These are phyloP conservation scores for Lagenidium giganteum DNA, from an alignment of 352 stramenopile genomes.

Conservation along the genomic window DNA sequence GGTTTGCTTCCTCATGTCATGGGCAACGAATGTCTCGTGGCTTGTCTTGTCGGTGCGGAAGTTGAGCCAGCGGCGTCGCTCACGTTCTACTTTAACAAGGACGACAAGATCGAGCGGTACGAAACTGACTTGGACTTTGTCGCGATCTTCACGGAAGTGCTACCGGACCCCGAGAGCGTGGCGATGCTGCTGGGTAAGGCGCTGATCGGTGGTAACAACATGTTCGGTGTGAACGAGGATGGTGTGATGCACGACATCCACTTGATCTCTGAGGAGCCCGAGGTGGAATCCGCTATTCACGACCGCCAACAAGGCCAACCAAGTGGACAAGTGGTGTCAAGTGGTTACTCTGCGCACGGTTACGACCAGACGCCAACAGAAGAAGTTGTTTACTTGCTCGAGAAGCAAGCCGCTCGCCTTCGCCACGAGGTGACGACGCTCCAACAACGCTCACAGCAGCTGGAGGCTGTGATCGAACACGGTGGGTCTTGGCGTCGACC, in stretches of 20 bases:
- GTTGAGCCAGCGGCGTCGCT: slow-evolving; percentile 17
- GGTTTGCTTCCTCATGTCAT: slow-evolving; percentile 40
- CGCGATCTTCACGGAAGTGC: slow-evolving; percentile 22
- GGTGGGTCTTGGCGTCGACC: no score
- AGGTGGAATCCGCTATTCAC: not conserved
- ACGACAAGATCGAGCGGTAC: slow-evolving; percentile 24
- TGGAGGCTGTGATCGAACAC: no score
- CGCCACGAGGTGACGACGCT: no score
- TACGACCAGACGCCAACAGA: no score
- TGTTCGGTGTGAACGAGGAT: slow-evolving; percentile 15
- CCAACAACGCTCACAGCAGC: no score
- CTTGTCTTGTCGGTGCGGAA: slow-evolving; percentile 32
- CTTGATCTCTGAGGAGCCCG: not conserved
- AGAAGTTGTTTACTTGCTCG: no score
- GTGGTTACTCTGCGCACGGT: no score
- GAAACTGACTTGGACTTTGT: slow-evolving; percentile 33
- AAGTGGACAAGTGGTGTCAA: no score
- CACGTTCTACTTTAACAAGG: slow-evolving; percentile 31
- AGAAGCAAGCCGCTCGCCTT: no score
- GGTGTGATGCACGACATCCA: slow-evolving; percentile 6
- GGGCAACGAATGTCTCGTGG: slow-evolving; percentile 28
- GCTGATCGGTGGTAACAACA: slow-evolving; percentile 32
- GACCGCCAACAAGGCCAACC: not conserved
- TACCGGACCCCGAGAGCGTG: slow-evolving; percentile 26
- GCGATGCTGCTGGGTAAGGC: slow-evolving; percentile 24